A percentile compares a stretch with the other conserved stretches of the same genome.
These are phyloP conservation scores for Podospora comata DNA, from an alignment of 495 filamentous ascomycete genomes.

Conservation along the genomic window DNA sequence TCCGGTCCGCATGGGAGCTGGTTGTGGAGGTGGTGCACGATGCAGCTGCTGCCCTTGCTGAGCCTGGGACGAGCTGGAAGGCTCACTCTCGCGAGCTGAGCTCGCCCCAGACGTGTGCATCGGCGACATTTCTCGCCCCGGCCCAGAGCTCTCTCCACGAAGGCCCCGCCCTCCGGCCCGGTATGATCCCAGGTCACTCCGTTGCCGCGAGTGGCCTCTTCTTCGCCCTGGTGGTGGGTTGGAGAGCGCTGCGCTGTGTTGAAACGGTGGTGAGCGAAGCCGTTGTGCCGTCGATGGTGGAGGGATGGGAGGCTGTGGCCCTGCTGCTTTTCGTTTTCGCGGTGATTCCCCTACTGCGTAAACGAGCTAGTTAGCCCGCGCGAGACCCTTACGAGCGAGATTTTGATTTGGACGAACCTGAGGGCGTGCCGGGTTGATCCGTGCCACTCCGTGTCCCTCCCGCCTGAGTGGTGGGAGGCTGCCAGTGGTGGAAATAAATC, in stretches of 20 bases:
- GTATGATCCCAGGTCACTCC: conserved; percentile 61
- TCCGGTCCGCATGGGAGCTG: conserved; percentile 29
- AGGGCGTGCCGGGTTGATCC: conserved; percentile 61
- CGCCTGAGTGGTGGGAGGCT: conserved; percentile 66
- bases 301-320: conserved; percentile 56
- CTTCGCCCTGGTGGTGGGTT: conserved; percentile 57
- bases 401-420: conserved; percentile 62
- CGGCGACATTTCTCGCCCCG: conserved; percentile 43
- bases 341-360: conserved; percentile 59
- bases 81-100: conserved; percentile 16
- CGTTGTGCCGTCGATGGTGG: conserved; percentile 51
- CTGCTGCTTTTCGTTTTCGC: conserved; percentile 69
- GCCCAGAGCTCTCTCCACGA: conserved; percentile 34
- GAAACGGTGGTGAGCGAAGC: conserved; percentile 55
- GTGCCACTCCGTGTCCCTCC: conserved; percentile 46
- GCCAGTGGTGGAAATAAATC: conserved; percentile 91
- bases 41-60: conserved; percentile 12
- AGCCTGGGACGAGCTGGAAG: conserved; percentile 18
- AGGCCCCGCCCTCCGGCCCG: conserved; percentile 39
- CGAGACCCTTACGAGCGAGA: conserved; percentile 46
- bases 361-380: conserved; percentile 49
- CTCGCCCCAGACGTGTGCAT: conserved; percentile 33
- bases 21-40: conserved; percentile 15
- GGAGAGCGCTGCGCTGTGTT: conserved; percentile 53
- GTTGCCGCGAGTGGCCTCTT: conserved; percentile 64